Conservation (phyloP, 2,329 filamentous ascomycete species). For the Trichophyton schoenleinii region DNA sequence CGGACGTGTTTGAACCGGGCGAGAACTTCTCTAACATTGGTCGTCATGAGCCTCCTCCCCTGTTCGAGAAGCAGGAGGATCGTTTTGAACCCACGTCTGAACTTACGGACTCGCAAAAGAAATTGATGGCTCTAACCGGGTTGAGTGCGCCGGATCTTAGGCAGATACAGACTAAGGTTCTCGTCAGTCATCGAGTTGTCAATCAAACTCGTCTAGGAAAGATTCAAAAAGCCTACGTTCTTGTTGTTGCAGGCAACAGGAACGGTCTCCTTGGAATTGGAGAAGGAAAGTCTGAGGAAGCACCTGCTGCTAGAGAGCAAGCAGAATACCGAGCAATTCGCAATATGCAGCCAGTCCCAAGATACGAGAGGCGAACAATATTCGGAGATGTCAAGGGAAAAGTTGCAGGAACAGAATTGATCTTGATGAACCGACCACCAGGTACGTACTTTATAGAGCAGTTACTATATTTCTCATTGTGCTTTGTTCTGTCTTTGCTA, state of each 20-base stretch:
- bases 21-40: conserved; percentile 21
- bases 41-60: conserved; percentile 15
- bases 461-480: background rate
- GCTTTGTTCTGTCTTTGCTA: background rate
- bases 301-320: conserved; percentile 53
- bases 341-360: conserved; percentile 82
- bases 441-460: conserved; percentile 45
- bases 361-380: conserved; percentile 87
- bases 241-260: conserved; percentile 76
- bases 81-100: conserved; percentile 8
- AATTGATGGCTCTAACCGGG: conserved; percentile 46
- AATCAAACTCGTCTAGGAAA: conserved; percentile 98
- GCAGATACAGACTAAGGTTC: conserved; percentile 52
- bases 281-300: conserved; percentile 74
- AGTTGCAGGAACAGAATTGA: conserved; percentile 73
- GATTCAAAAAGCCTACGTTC: conserved; percentile 60
- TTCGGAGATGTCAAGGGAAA: conserved; percentile 75
- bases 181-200: conserved; percentile 61
- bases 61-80: conserved; percentile 17
- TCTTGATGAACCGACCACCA: conserved; percentile 70
- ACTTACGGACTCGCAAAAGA: conserved; percentile 22
- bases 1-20: conserved; percentile 38
- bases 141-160: conserved; percentile 29
- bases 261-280: conserved; percentile 79
- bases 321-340: conserved; percentile 69